These are phyloP conservation scores for Rubroboletus pulcherrimus DNA, from an alignment of 768 basidiomycete genomes.

Conservation along the genomic window DNA sequence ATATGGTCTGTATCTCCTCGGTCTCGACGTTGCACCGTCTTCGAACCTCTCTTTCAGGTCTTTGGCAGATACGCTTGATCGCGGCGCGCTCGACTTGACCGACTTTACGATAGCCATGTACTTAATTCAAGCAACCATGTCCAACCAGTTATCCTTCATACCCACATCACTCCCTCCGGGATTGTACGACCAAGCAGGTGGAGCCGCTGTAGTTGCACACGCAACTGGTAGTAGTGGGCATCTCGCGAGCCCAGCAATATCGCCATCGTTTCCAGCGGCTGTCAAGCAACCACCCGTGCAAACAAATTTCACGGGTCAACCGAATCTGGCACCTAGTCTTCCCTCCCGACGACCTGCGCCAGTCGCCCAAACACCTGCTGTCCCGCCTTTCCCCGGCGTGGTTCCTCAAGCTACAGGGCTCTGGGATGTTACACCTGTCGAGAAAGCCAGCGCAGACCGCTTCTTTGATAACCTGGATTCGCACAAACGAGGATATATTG, in stretches of 20 bases:
- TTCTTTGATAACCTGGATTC: slow-evolving; percentile 83
- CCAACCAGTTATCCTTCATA: slow-evolving; percentile 63
- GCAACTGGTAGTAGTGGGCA: slow-evolving; percentile 57
- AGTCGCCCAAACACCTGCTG: slow-evolving; percentile 16
- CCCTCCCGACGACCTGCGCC: slow-evolving; percentile 21
- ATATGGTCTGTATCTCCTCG: slow-evolving; percentile 67
- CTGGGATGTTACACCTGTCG: slow-evolving; percentile 84
- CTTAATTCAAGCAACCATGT: slow-evolving; percentile 92
- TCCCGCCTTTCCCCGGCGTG: slow-evolving; percentile 30
- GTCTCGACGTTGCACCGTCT: neutral
- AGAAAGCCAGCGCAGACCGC: slow-evolving; percentile 73
- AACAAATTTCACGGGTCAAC: slow-evolving; percentile 45
- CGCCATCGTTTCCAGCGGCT: slow-evolving; percentile 39
- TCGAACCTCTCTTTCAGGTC: slow-evolving; percentile 49
- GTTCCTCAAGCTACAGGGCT: slow-evolving; percentile 27
- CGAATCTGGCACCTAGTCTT: slow-evolving; percentile 20
- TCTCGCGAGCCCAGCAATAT: slow-evolving; percentile 53
- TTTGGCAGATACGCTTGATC: slow-evolving; percentile 90
- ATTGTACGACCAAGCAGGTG: slow-evolving; percentile 78
- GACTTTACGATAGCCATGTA: slow-evolving; percentile 98
- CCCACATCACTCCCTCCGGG: slow-evolving; percentile 77
- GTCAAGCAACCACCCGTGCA: slow-evolving; percentile 65
- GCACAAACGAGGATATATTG: slow-evolving; percentile 72
- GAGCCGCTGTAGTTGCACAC: slow-evolving; percentile 43
- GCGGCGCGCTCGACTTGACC: slow-evolving; percentile 81